Percentiles rank a stretch among this genome's conserved stretches.
Conservation (phyloP, 345 rosid genomes). For the Eucalyptus erythrocorys region DNA sequence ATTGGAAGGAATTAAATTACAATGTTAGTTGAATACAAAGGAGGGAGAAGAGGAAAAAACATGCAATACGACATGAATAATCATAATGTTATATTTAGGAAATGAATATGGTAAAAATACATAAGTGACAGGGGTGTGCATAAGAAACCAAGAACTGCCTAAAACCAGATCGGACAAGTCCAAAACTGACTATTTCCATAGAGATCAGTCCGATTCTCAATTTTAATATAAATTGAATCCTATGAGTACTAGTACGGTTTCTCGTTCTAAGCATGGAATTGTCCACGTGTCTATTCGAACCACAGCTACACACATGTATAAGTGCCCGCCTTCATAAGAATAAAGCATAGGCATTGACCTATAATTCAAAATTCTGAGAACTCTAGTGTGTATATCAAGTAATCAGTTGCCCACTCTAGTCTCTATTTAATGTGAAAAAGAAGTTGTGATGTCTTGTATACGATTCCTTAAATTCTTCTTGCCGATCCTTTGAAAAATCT, state of each 20-base stretch:
- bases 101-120: not conserved
- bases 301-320: fast-evolving
- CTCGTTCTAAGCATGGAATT: fast-evolving
- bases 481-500: too few relatives aligned
- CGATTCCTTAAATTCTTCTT: too few relatives aligned
- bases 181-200: fast-evolving
- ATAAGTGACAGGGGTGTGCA: fast-evolving
- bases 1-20: not conserved
- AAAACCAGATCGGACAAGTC: fast-evolving
- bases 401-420: too few relatives aligned
- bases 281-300: fast-evolving
- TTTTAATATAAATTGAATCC: fast-evolving
- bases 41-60: not conserved
- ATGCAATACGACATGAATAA: too few relatives aligned
- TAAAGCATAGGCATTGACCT: too few relatives aligned
- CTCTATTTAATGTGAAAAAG: too few relatives aligned
- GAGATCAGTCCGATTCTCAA: fast-evolving
- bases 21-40: not conserved
- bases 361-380: fast-evolving
- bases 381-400: too few relatives aligned
- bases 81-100: too few relatives aligned
- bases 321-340: fast-evolving
- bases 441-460: too few relatives aligned
- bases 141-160: fast-evolving
- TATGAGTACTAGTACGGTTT: fast-evolving